Evolutionary conservation across 2,329 filamentous ascomycete genomes (phyloP).

Genomic region (Colletotrichum abscissum): DNA sequence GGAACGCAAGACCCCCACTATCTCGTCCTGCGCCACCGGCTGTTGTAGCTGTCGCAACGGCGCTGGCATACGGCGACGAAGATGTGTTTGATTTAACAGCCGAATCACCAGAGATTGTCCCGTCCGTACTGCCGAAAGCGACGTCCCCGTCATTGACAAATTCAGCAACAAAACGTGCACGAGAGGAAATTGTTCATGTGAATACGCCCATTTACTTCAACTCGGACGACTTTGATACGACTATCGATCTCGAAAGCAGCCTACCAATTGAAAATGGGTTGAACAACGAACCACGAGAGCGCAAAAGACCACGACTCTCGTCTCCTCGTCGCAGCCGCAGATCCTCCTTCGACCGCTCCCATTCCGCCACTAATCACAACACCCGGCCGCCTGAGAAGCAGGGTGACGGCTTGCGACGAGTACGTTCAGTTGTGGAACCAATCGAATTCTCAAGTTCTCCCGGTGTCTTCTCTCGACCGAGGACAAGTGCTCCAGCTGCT

Average conservation of each 20-base stretch:
- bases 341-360: background rate
- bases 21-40: background rate
- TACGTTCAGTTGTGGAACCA: slow-evolving; percentile 29
- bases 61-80: slow-evolving; percentile 2
- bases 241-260: slow-evolving; percentile 46
- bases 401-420: background rate
- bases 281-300: slow-evolving; percentile 39
- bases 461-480: background rate
- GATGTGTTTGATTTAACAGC: slow-evolving; percentile 38
- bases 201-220: slow-evolving; percentile 44
- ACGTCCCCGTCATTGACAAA: background rate
- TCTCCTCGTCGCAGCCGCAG: slow-evolving; percentile 11
- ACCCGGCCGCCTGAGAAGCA: background rate
- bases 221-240: slow-evolving; percentile 56
- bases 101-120: background rate
- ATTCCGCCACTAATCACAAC: background rate
- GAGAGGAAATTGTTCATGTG: background rate
- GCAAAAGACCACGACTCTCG: slow-evolving; percentile 44
- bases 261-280: background rate
- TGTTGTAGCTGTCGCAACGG: background rate
- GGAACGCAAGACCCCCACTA: slow-evolving; percentile 12
- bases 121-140: background rate
- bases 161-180: slow-evolving; percentile 6
- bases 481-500: background rate
- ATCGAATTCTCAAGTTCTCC: slow-evolving; percentile 54